Conservation (phyloP, 1,139 yeast species). For the Waltiozyma sp. region DNA sequence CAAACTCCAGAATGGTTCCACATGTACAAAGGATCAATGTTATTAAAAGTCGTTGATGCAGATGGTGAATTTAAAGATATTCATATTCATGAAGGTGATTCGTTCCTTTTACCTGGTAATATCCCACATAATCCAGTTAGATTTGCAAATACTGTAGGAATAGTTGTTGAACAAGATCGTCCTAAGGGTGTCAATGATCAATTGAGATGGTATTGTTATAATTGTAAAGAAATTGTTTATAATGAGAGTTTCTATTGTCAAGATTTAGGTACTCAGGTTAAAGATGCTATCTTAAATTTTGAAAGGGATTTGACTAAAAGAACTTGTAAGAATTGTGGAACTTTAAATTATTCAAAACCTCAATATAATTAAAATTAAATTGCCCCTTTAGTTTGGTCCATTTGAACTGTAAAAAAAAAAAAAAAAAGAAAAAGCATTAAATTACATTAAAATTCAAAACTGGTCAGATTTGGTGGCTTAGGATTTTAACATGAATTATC, state of each 20-base stretch:
- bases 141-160: conserved; percentile 74
- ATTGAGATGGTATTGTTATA: conserved; percentile 78
- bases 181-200: conserved; percentile 59
- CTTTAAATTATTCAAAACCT: conserved; percentile 54
- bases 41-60: conserved; percentile 67
- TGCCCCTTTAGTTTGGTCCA: too few species aligned
- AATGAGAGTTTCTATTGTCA: conserved; percentile 64
- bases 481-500: too few species aligned
- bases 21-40: conserved; percentile 80
- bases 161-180: conserved; percentile 91
- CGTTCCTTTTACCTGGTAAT: conserved; percentile 74
- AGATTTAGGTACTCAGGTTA: conserved; percentile 87
- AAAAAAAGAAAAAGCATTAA: too few species aligned
- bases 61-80: conserved; percentile 69
- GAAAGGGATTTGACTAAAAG: conserved; percentile 52
- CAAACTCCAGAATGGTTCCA: conserved; percentile 93
- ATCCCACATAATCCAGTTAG: conserved; percentile 88
- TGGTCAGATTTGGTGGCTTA: too few species aligned
- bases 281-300: conserved; percentile 65
- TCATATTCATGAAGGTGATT: conserved; percentile 73
- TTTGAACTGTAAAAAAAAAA: too few species aligned
- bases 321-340: conserved; percentile 69
- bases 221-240: conserved; percentile 54
- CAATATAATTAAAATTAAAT: too few species aligned
- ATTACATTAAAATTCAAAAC: too few species aligned